Percentiles rank a stretch among this genome's conserved stretches.
These are phyloP conservation scores for Tolypocladium guangdongense DNA, from an alignment of 2,329 filamentous ascomycete genomes.

Conservation along the genomic window DNA sequence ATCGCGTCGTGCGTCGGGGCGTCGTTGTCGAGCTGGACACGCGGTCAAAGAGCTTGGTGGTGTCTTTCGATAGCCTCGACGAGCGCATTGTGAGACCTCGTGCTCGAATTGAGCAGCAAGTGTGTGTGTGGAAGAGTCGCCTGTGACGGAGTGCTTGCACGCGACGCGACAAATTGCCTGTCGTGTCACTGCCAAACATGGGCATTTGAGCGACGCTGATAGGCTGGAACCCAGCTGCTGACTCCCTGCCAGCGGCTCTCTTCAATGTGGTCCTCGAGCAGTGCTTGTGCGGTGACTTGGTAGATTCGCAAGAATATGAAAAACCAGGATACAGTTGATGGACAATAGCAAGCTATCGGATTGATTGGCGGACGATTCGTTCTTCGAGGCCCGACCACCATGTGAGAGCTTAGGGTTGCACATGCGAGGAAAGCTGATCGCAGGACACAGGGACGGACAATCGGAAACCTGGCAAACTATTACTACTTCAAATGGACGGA, in stretches of 20 bases:
- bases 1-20: slow-evolving; percentile 36
- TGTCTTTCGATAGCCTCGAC: slow-evolving; percentile 47
- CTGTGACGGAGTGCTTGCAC: background rate
- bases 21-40: slow-evolving; percentile 14
- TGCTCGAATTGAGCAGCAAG: background rate
- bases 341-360: background rate
- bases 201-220: slow-evolving; percentile 1
- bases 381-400: background rate
- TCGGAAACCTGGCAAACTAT: too few species aligned
- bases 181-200: background rate
- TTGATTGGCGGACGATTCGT: background rate
- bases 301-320: background rate
- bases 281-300: background rate
- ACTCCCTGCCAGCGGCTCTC: too few species aligned
- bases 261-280: background rate
- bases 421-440: too few species aligned
- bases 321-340: background rate
- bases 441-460: too few species aligned
- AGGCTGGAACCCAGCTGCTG: background rate
- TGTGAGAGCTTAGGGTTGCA: too few species aligned
- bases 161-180: background rate
- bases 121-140: background rate
- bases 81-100: slow-evolving; percentile 34
- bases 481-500: too few species aligned
- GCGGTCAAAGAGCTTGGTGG: slow-evolving; percentile 40